Evolutionary conservation across 2,329 filamentous ascomycete species (phyloP).

Genomic region (Nemania sp.): DNA sequence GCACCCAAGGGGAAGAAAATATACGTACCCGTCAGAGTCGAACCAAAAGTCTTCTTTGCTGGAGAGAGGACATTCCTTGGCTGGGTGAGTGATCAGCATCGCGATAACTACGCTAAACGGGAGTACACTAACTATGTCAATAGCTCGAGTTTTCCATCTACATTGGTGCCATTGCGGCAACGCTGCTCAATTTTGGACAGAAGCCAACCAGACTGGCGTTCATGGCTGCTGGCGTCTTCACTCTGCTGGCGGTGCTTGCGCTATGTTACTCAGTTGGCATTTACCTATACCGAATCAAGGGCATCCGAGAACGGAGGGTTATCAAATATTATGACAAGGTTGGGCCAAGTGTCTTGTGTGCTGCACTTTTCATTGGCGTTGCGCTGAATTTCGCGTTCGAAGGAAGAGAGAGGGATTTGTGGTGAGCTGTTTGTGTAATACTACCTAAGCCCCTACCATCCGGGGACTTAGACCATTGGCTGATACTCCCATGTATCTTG

Average conservation of each 20-base stretch:
- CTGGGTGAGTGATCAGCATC: constrained; percentile 64
- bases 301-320: constrained; percentile 81
- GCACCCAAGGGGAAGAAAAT: constrained; percentile 87
- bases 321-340: constrained; percentile 89
- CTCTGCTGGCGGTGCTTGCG: constrained; percentile 73
- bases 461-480: neutral
- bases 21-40: constrained; percentile 91
- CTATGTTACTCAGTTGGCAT: constrained; percentile 82
- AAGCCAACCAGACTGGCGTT: constrained; percentile 63
- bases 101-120: neutral
- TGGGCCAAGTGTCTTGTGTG: constrained; percentile 79
- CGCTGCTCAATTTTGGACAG: constrained; percentile 77
- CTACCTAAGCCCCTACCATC: neutral
- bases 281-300: constrained; percentile 85
- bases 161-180: constrained; percentile 83
- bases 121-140: constrained; percentile 1
- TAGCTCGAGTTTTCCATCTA: constrained; percentile 96
- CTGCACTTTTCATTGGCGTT: constrained; percentile 73
- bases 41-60: constrained; percentile 97
- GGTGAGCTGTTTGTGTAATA: constrained; percentile 42
- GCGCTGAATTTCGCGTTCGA: constrained; percentile 79
- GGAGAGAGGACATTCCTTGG: constrained; percentile 94
- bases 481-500: neutral
- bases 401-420: constrained; percentile 61
- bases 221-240: constrained; percentile 76